Percentiles rank a stretch among this genome's conserved stretches.
Conservation (phyloP, 75 land plant genomes). For the Sequoiadendron giganteum region DNA sequence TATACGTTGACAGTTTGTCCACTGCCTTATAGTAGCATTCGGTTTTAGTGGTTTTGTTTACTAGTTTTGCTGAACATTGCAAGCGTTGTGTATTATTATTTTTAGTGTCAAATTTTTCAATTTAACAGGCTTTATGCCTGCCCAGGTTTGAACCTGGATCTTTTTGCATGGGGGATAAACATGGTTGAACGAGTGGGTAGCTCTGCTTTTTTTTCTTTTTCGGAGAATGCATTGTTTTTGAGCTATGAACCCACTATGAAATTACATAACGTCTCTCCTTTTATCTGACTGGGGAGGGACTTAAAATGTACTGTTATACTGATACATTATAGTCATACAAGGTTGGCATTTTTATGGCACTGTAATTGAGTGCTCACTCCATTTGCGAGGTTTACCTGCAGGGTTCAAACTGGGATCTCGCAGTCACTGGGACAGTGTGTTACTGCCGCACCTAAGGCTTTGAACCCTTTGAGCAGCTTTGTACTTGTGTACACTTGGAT, state of each 20-base stretch:
- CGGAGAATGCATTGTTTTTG: no score
- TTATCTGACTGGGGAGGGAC: no score
- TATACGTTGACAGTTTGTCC: not conserved
- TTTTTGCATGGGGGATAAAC: not conserved
- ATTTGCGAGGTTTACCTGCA: no score
- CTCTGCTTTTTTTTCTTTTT: not conserved
- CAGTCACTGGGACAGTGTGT: no score
- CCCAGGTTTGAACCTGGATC: not conserved
- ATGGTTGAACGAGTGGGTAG: not conserved
- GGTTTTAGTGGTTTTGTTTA: not conserved
- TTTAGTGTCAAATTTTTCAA: not conserved
- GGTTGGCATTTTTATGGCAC: no score
- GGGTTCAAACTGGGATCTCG: no score
- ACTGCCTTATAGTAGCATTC: not conserved
- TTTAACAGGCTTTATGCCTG: not conserved
- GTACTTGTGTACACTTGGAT: not conserved
- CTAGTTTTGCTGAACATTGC: not conserved
- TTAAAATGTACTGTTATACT: no score
- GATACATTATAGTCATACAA: no score
- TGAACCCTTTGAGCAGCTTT: not conserved
- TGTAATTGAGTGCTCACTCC: no score
- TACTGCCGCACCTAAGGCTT: no score
- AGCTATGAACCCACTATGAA: no score
- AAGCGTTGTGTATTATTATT: not conserved
- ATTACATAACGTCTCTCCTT: no score